Conservation (phyloP, 495 filamentous ascomycete species). For the Lasiosphaeria miniovina region DNA sequence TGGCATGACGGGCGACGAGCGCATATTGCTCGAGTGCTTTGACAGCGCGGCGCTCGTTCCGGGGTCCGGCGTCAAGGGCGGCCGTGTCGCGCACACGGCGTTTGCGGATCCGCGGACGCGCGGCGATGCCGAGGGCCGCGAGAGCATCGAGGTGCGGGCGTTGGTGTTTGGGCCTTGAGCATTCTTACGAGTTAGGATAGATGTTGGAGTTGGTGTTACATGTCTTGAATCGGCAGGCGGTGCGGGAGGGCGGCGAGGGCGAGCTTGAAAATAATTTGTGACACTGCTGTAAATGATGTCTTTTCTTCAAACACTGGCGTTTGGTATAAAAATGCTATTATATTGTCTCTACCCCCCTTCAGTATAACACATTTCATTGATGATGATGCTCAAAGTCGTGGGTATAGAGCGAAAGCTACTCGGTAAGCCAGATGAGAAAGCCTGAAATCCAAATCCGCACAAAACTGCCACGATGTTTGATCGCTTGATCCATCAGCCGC, state of each 20-base stretch:
- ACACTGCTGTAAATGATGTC: too few species aligned
- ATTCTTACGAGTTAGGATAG: neutral
- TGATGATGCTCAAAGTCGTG: neutral
- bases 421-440: neutral
- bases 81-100: constrained; percentile 75
- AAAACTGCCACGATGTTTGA: neutral
- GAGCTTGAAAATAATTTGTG: too few species aligned
- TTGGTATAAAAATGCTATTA: too few species aligned
- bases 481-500: neutral
- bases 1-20: constrained; percentile 71
- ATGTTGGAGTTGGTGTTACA: too few species aligned
- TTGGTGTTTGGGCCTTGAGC: constrained; percentile 70
- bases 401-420: constrained; percentile 1
- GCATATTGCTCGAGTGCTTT: constrained; percentile 78
- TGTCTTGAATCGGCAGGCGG: neutral
- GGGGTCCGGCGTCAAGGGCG: constrained; percentile 51
- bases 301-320: too few species aligned
- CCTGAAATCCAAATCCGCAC: neutral
- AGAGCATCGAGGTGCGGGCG: constrained; percentile 86
- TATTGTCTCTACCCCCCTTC: too few species aligned
- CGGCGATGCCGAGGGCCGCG: constrained; percentile 56
- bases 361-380: neutral
- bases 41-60: constrained; percentile 57
- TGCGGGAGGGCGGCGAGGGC: neutral
- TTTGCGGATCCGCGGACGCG: constrained; percentile 71